Evolutionary conservation across 345 rosid species (phyloP), one percentile per base, ranked within the genome.

Genomic region (Melastoma malabathricum): DNA sequence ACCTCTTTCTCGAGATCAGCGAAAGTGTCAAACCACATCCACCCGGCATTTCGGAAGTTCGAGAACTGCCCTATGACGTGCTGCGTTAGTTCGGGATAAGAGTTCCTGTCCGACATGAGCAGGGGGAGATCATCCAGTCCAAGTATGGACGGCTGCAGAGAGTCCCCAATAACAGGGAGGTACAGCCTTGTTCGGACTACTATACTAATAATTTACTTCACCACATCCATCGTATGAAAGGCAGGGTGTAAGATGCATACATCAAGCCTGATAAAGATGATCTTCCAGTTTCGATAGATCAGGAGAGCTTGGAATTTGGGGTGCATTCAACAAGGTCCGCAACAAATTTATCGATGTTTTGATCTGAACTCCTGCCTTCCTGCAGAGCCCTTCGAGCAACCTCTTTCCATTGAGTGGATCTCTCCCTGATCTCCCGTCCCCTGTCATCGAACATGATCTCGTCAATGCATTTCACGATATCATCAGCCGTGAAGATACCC

Each of bases 291-390:
- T 22, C 4, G 2, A 22, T 22, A 22, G 25, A 22, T 22, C 25
- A 22, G 25, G 25, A 22, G 25, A 22, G 25, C 25, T 22, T 22
- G 25, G 25, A 22, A 22, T 22, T 22, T 4, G 25, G 25, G 25
- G 25, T 22, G 25, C 25, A 22, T 22, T 22, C 25, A 4, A 15
- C 18, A n/a, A 46, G 49, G 18, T 46, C 38, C 7, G 2, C 1
- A 5, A 72, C 74, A 54, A 78, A 75, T 41, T 73, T 68, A 1
- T 70, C 51, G 2, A 77, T 67, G 43, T 64, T 68, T 50, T 55
- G 59, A 39, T 78, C 79, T 6, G 87, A 80, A 57, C 63, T 81
- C 60, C 86, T 86, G 14, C 77, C 84, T 56, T 69, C 68, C 46
- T 60, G 61, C 15, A 75, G 61, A 18, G 79, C 75, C 20, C 61